Conservation (phyloP, 192 early-diverging fungal genomes). For the Backusella mclennaniae region DNA sequence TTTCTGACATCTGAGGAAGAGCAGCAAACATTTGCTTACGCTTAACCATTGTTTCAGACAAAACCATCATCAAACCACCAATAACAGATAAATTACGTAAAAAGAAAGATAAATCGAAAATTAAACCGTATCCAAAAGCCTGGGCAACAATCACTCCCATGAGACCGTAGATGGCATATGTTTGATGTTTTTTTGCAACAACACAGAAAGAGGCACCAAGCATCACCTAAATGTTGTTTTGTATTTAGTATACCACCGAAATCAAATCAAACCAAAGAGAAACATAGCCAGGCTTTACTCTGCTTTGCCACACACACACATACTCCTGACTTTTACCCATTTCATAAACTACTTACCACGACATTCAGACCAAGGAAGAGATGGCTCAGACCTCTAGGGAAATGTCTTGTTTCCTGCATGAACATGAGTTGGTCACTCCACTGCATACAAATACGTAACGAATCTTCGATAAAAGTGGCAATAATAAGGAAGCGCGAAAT, state of each 20-base stretch:
- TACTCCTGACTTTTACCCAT: neutral
- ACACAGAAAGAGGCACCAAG: conserved; percentile 79
- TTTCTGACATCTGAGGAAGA: conserved; percentile 82
- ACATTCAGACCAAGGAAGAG: conserved; percentile 87
- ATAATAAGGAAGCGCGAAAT: conserved; percentile 94
- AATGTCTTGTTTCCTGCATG: conserved; percentile 76
- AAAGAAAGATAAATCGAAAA: conserved; percentile 89
- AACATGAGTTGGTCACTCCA: conserved; percentile 89
- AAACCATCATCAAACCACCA: conserved; percentile 92
- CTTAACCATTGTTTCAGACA: conserved; percentile 75
- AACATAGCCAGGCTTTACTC: neutral
- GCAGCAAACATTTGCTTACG: conserved; percentile 84
- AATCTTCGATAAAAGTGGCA: conserved; percentile 94
- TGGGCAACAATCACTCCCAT: conserved; percentile 83
- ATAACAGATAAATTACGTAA: conserved; percentile 91
- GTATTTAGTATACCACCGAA: neutral
- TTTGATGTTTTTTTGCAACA: conserved; percentile 78
- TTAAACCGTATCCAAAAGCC: conserved; percentile 91
- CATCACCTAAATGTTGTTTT: conserved; percentile 57
- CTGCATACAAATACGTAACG: conserved; percentile 84
- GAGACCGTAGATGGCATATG: conserved; percentile 81
- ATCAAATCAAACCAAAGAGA: neutral
- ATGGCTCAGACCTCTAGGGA: conserved; percentile 80
- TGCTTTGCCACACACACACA: neutral
- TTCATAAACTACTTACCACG: conserved; percentile 42